Percentiles rank a stretch among this genome's conserved stretches.
phyloP scores from a whole-genome alignment of 768 basidiomycete genomes.

The Suillus decipiens region DNA sequence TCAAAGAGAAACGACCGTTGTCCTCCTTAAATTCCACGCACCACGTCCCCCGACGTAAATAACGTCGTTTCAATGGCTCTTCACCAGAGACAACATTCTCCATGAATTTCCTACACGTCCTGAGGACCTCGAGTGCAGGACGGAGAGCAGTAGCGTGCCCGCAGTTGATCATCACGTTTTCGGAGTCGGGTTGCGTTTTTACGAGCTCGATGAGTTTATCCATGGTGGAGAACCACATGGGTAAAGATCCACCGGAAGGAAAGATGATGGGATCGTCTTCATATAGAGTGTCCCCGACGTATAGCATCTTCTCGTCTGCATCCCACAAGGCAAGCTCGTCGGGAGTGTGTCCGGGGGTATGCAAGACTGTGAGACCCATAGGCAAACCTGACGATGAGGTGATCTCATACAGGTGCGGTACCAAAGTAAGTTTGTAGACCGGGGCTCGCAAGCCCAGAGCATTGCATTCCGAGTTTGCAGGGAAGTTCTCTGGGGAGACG shows the following conservation, averaged over 20 bases:
- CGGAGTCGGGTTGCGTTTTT: conserved; percentile 22
- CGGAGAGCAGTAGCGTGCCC: conserved; percentile 49
- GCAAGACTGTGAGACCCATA: conserved; percentile 46
- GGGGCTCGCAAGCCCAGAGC: conserved; percentile 43
- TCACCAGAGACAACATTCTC: conserved; percentile 45
- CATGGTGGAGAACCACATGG: conserved; percentile 48
- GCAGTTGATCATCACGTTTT: conserved; percentile 45
- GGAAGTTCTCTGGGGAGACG: conserved; percentile 40
- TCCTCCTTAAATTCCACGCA: conserved; percentile 47
- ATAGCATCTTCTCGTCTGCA: conserved; percentile 49
- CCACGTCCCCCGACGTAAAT: conserved; percentile 37
- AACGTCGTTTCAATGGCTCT: conserved; percentile 37
- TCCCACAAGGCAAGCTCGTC: conserved; percentile 61
- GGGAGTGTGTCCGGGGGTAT: conserved; percentile 61
- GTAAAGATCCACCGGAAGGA: conserved; percentile 53
- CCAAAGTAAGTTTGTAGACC: conserved; percentile 47
- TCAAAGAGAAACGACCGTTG: conserved; percentile 44
- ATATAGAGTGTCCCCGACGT: conserved; percentile 59
- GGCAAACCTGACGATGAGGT: conserved; percentile 21
- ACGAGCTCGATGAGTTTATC: conserved; percentile 47
- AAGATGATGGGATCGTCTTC: conserved; percentile 59
- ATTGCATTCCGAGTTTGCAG: conserved; percentile 49
- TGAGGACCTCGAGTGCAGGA: conserved; percentile 49
- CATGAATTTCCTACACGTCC: conserved; percentile 46
- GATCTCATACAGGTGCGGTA: conserved; percentile 42